Percentiles rank a stretch among this genome's conserved stretches.
Evolutionary conservation across 176 grass and related monocot genomes (phyloP).

Genomic region (Alopecurus myosuroides): DNA sequence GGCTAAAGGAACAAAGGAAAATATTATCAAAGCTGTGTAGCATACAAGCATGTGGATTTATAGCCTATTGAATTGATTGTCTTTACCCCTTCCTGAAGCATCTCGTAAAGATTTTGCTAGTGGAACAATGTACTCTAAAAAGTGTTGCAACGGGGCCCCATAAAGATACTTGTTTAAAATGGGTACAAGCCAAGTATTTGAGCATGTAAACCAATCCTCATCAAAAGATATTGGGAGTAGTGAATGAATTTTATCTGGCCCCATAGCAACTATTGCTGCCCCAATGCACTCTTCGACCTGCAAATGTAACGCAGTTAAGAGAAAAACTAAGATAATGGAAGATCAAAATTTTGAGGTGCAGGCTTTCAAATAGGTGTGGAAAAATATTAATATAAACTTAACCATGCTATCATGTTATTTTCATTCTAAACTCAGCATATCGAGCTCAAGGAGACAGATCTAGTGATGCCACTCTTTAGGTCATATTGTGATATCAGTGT

Average conservation of each 20-base stretch:
- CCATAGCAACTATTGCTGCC: conserved; percentile 74
- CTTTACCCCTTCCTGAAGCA: conserved; percentile 49
- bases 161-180: conserved; percentile 79
- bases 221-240: conserved; percentile 68
- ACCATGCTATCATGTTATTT: conserved; percentile 9
- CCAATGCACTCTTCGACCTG: conserved; percentile 89
- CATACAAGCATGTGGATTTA: not conserved
- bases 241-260: conserved; percentile 70
- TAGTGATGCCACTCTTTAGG: not conserved
- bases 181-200: conserved; percentile 85
- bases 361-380: not conserved
- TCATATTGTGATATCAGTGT: not conserved
- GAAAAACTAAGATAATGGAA: conserved; percentile 16
- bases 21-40: conserved; percentile 9
- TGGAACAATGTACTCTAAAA: conserved; percentile 67
- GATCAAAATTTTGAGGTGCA: not conserved
- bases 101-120: conserved; percentile 60
- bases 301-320: conserved; percentile 23
- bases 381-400: not conserved
- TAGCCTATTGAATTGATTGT: conserved; percentile 1
- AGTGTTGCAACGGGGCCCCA: conserved; percentile 53
- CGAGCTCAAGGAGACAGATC: not conserved
- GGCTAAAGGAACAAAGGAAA: conserved; percentile 56
- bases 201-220: conserved; percentile 50
- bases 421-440: not conserved